Conservation (phyloP, 225 moss, liverwort and hornwort species). For the Physcomitrium patens region DNA sequence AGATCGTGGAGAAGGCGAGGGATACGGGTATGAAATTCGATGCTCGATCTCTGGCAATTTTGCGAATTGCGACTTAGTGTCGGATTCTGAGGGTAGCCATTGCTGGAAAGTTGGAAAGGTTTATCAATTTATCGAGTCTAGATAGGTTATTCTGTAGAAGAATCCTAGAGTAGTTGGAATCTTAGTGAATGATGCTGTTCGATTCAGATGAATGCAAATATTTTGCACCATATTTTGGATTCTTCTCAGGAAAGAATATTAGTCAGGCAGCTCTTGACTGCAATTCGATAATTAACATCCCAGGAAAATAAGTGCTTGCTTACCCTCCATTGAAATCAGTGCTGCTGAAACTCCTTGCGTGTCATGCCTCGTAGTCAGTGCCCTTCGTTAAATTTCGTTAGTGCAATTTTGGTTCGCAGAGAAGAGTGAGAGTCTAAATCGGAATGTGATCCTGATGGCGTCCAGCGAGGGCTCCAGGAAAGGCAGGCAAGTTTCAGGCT, state of each 20-base stretch:
- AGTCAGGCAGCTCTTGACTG: not conserved
- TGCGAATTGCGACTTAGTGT: not conserved
- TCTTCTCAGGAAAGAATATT: no score
- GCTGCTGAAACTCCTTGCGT: constrained; percentile 6
- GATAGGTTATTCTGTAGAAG: not conserved
- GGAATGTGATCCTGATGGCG: not conserved
- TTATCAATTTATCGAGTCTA: not conserved
- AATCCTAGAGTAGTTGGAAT: not conserved
- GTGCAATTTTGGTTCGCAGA: constrained; percentile 18
- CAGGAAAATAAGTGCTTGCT: not conserved
- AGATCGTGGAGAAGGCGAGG: not conserved
- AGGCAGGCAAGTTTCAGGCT: not conserved
- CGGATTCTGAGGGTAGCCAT: not conserved
- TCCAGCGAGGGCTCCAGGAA: constrained; percentile 20
- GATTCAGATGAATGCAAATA: not conserved
- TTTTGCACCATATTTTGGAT: not conserved
- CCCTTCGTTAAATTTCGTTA: not conserved
- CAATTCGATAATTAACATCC: not conserved
- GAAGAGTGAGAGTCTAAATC: not conserved
- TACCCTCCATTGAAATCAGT: constrained; percentile 14
- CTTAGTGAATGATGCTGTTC: not conserved
- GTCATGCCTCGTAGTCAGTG: not conserved
- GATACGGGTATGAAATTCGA: constrained; percentile 7
- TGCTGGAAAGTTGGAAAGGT: not conserved
- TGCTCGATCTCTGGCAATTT: constrained; percentile 26